Percentiles rank a stretch among this genome's conserved stretches.
phyloP scores from a whole-genome alignment of 441 rosid species.

The Euphorbia celastroides region DNA sequence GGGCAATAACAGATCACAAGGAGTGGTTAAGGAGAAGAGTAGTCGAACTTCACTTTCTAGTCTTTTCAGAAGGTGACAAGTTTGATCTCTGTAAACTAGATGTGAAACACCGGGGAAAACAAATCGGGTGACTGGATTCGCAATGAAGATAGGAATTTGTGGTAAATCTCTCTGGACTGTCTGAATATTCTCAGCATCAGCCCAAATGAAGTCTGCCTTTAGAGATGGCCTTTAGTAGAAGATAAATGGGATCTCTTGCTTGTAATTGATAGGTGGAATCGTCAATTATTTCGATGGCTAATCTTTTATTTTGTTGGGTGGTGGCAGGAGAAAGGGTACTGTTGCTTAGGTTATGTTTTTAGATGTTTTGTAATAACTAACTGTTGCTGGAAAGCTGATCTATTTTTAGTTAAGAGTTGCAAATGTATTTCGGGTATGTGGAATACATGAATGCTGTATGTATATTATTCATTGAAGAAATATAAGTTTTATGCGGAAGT shows the following conservation, averaged over 20 bases:
- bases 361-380: background rate
- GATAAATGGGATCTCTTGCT: too few species aligned
- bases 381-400: background rate
- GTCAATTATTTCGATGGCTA: background rate
- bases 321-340: background rate
- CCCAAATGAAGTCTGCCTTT: background rate
- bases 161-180: slow-evolving; percentile 1
- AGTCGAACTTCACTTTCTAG: slow-evolving; percentile 19
- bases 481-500: background rate
- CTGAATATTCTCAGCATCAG: background rate
- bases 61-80: slow-evolving; percentile 28
- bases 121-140: background rate
- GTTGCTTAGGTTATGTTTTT: background rate
- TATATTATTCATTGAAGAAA: background rate
- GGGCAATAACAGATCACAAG: slow-evolving; percentile 3
- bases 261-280: too few species aligned
- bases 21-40: slow-evolving; percentile 14
- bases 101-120: background rate
- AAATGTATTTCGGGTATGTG: background rate
- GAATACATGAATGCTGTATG: background rate
- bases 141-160: background rate
- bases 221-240: too few species aligned
- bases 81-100: background rate
- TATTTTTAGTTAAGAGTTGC: background rate
- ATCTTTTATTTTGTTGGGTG: background rate